Evolutionary conservation across 2,329 filamentous ascomycete species (phyloP).

Genomic region (Pseudogymnoascus sp.): DNA sequence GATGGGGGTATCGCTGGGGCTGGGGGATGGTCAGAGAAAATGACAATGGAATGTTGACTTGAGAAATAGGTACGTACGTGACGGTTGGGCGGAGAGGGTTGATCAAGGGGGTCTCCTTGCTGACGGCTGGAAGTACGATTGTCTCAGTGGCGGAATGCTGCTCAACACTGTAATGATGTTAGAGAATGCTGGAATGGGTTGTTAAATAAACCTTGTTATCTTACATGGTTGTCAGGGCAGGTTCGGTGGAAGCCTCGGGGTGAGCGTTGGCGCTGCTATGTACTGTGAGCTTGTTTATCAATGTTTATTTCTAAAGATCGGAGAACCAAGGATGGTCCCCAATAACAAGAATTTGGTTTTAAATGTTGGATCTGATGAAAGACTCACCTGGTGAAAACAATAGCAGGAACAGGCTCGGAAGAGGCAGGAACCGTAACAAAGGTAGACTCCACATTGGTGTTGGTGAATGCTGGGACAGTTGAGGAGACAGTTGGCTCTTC

Average conservation of each 20-base stretch:
- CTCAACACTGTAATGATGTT: background rate
- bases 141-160: background rate
- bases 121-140: background rate
- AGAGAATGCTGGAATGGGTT: background rate
- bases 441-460: background rate
- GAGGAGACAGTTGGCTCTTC: background rate
- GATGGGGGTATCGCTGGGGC: background rate
- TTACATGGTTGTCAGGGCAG: background rate
- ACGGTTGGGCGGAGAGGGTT: background rate
- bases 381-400: background rate
- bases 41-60: background rate
- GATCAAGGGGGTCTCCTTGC: background rate
- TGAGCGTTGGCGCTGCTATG: background rate
- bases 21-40: background rate
- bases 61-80: background rate
- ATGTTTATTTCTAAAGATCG: background rate
- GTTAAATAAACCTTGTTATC: background rate
- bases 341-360: background rate
- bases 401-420: background rate
- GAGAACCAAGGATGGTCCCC: background rate
- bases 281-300: background rate
- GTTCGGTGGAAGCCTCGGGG: background rate
- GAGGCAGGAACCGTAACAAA: background rate
- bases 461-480: background rate
- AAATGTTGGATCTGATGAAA: background rate